A percentile compares a stretch with the other conserved stretches of the same genome.
These are phyloP conservation scores for Peniophora sp. DNA, from an alignment of 1,284 basidiomycete species.

Conservation along the genomic window DNA sequence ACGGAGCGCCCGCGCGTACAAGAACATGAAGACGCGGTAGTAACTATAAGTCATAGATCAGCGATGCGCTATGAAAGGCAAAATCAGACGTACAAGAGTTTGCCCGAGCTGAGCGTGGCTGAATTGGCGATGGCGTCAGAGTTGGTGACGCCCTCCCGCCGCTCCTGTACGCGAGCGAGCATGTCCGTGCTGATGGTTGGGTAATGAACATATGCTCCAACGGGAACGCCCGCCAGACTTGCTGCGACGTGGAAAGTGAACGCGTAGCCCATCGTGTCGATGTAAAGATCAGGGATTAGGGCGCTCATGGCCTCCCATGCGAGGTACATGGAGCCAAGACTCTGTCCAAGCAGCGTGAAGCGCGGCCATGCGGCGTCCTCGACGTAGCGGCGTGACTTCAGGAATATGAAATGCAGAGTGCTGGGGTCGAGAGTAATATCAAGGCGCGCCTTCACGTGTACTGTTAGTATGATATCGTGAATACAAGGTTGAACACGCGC, in stretches of 20 bases:
- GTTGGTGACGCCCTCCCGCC: constrained; percentile 65
- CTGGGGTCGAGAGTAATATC: constrained; percentile 65
- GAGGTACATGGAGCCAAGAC: constrained; percentile 78
- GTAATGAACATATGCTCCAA: constrained; percentile 94
- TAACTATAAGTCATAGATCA: constrained; percentile 47
- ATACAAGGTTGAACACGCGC: constrained; percentile 11
- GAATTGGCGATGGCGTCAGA: constrained; percentile 54
- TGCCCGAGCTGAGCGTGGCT: constrained; percentile 49
- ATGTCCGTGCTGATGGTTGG: constrained; percentile 95
- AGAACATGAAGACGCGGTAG: constrained; percentile 81
- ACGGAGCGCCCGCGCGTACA: constrained; percentile 74
- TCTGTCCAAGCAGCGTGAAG: constrained; percentile 91
- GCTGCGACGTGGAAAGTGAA: constrained; percentile 83
- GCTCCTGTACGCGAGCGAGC: constrained; percentile 72
- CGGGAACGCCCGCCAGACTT: constrained; percentile 54
- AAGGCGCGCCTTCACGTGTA: constrained; percentile 66
- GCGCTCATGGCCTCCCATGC: constrained; percentile 74
- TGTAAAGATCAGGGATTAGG: constrained; percentile 82
- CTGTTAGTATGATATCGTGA: background rate
- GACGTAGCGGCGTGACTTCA: constrained; percentile 64
- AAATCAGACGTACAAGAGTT: constrained; percentile 57
- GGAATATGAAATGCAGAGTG: constrained; percentile 72
- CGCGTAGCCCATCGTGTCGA: constrained; percentile 98
- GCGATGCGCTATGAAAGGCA: background rate
- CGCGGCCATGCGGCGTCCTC: constrained; percentile 81